These are phyloP conservation scores for Fraxinus ornus DNA, from an alignment of 305 asterid species.

Conservation along the genomic window DNA sequence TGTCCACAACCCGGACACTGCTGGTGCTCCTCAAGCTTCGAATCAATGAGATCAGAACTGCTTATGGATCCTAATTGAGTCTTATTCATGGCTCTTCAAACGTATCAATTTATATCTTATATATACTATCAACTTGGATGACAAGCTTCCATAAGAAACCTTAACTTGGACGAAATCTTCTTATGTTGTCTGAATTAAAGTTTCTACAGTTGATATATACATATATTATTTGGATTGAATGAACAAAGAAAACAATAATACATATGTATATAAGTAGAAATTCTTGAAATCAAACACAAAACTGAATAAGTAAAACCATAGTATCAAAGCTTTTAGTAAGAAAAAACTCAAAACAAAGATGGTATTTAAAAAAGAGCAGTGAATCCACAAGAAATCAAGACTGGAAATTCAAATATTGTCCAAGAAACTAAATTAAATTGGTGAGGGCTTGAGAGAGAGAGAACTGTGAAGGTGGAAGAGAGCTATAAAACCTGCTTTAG, in stretches of 20 bases:
- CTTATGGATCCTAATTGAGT: slow-evolving; percentile 66
- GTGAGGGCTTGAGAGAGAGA: slow-evolving; percentile 8
- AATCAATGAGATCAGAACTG: slow-evolving; percentile 92
- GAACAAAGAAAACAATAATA: not conserved
- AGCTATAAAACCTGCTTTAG: slow-evolving; percentile 62
- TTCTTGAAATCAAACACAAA: not conserved
- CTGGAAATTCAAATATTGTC: not conserved
- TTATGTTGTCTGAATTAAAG: slow-evolving; percentile 6
- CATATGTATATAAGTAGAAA: slow-evolving; percentile 5
- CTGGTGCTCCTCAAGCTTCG: slow-evolving; percentile 96
- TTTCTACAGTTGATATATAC: not conserved
- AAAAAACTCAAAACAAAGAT: not conserved
- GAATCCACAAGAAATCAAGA: not conserved
- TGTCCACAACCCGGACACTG: slow-evolving; percentile 98
- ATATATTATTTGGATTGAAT: not conserved
- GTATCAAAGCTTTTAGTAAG: not conserved
- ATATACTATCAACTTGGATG: not conserved
- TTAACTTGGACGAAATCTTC: not conserved
- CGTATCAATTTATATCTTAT: not conserved
- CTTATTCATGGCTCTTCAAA: slow-evolving; percentile 50
- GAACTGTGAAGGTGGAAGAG: slow-evolving; percentile 29
- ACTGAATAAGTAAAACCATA: not conserved
- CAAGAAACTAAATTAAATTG: slow-evolving; percentile 4
- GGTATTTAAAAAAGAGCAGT: not conserved
- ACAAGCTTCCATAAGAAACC: slow-evolving; percentile 18